A percentile compares a stretch with the other conserved stretches of the same genome.
These are phyloP conservation scores for Astragalus glycyphyllos DNA, from an alignment of 306 rosid species.

Conservation along the genomic window DNA sequence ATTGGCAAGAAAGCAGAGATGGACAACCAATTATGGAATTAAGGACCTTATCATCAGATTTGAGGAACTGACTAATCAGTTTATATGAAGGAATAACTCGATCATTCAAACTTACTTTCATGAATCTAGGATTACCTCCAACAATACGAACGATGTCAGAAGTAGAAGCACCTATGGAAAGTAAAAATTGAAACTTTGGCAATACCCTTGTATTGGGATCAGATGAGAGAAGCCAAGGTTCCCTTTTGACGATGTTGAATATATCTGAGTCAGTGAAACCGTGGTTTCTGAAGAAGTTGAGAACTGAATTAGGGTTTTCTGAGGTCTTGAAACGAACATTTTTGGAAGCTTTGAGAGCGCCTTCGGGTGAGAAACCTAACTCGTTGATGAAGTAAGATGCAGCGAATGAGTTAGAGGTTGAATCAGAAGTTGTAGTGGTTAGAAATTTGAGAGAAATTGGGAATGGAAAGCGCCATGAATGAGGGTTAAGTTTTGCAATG, in stretches of 20 bases:
- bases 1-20: too few relatives aligned
- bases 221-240: neutral
- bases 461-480: neutral
- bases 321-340: conserved; percentile 1
- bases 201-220: neutral
- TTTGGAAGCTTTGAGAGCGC: conserved; percentile 44
- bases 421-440: neutral
- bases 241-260: neutral
- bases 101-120: neutral
- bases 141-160: conserved; percentile 18
- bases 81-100: conserved; percentile 24
- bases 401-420: neutral
- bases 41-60: neutral
- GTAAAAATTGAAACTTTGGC: conserved; percentile 44
- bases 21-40: neutral
- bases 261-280: conserved; percentile 1
- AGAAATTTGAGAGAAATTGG: neutral
- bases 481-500: neutral
- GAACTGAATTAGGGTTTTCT: conserved; percentile 6
- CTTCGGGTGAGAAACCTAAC: conserved; percentile 41
- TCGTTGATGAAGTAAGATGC: conserved; percentile 51
- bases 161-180: conserved; percentile 35
- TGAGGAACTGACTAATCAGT: neutral
- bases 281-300: conserved; percentile 11
- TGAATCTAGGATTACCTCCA: neutral